A percentile compares a stretch with the other conserved stretches of the same genome.
Conservation (phyloP, 1,139 yeast species). For the Candida buenavistaensis region DNA sequence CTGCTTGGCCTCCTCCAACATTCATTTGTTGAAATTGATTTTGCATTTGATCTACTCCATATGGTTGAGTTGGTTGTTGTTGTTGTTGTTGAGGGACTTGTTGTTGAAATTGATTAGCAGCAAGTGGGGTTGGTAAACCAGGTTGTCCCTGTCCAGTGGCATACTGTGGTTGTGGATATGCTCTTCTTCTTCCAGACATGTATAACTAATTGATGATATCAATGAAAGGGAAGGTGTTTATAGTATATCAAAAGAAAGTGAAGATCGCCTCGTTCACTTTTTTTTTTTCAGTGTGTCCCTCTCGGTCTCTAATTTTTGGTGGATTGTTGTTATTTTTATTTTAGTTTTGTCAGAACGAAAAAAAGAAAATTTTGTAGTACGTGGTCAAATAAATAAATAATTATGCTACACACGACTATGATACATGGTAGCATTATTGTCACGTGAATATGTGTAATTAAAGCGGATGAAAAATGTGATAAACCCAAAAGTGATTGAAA, state of each 20-base stretch:
- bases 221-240: conserved; percentile 1
- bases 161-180: conserved; percentile 67
- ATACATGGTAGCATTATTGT: not conserved
- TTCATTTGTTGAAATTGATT: conserved; percentile 43
- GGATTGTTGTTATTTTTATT: not conserved
- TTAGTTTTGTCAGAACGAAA: too few relatives aligned
- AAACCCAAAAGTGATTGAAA: too few relatives aligned
- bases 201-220: not conserved
- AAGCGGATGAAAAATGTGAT: too few relatives aligned
- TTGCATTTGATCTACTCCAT: conserved; percentile 38
- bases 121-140: conserved; percentile 8
- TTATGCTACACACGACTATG: not conserved
- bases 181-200: conserved; percentile 53
- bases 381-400: conserved; percentile 5
- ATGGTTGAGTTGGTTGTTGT: conserved; percentile 14
- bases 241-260: not conserved
- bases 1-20: conserved; percentile 21
- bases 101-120: conserved; percentile 13
- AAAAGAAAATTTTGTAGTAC: conserved; percentile 5
- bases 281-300: not conserved
- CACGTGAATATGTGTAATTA: conserved; percentile 1
- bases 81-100: conserved; percentile 11
- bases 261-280: conserved; percentile 3
- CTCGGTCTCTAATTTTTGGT: conserved; percentile 1
- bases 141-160: conserved; percentile 28